Percentiles rank a stretch among this genome's conserved stretches.
phyloP scores from a whole-genome alignment of 2,329 filamentous ascomycete species.

The Neofusicoccum ribis region DNA sequence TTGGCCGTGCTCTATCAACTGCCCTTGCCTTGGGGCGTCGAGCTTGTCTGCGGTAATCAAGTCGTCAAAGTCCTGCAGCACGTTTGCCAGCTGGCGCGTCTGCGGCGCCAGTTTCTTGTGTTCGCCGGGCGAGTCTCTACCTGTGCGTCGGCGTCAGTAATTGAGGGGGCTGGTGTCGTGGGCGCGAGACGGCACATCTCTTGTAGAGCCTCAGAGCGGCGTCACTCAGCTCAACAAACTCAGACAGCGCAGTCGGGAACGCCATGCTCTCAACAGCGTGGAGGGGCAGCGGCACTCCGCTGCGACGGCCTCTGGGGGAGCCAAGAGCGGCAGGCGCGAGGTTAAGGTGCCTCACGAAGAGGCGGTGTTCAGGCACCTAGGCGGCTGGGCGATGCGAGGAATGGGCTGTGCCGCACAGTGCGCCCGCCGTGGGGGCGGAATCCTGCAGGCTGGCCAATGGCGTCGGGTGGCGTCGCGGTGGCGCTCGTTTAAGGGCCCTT shows the following conservation, averaged over 20 bases:
- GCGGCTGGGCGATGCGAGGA: neutral
- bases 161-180: neutral
- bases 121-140: constrained; percentile 32
- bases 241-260: neutral
- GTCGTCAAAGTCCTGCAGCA: constrained; percentile 32
- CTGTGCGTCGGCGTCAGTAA: constrained; percentile 17
- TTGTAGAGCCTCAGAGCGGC: constrained; percentile 32
- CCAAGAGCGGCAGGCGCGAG: neutral
- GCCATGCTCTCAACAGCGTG: neutral
- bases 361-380: neutral
- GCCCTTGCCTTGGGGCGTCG: constrained; percentile 24
- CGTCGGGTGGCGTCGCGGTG: neutral
- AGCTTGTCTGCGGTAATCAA: constrained; percentile 27
- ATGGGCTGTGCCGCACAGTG: neutral
- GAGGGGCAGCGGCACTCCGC: neutral
- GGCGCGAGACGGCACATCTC: constrained; percentile 25
- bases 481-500: neutral
- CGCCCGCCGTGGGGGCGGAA: neutral
- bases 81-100: constrained; percentile 30
- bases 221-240: constrained; percentile 29
- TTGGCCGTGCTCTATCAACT: constrained; percentile 28
- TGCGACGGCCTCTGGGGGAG: neutral
- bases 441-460: neutral
- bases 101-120: constrained; percentile 28
- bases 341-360: neutral